Percentiles rank a stretch among this genome's conserved stretches.
phyloP scores from a whole-genome alignment of 2,329 filamentous ascomycete species.

The Diplodia sapinea region DNA sequence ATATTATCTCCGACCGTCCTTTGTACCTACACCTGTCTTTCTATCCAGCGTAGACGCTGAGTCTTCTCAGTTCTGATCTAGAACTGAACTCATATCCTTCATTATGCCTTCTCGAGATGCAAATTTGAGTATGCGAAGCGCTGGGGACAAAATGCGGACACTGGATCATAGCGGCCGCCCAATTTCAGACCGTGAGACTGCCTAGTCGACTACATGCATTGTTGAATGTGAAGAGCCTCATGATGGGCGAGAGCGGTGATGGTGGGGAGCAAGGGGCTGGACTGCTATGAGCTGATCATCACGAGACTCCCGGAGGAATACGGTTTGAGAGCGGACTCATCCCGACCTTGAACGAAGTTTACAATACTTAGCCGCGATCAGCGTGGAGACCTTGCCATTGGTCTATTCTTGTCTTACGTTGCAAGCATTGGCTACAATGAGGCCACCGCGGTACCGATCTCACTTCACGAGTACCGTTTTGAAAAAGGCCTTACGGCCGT shows the following conservation, averaged over 20 bases:
- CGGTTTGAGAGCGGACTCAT: not conserved
- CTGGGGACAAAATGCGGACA: not conserved
- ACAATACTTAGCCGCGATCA: not conserved
- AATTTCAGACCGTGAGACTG: not conserved
- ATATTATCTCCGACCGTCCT: not conserved
- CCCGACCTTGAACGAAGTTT: not conserved
- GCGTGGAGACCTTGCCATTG: not conserved
- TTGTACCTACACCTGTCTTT: not conserved
- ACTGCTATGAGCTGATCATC: slow-evolving; percentile 7
- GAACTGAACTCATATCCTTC: not conserved
- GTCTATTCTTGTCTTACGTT: slow-evolving; percentile 30
- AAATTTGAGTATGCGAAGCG: not conserved
- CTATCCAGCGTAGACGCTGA: not conserved
- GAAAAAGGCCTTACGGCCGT: slow-evolving; percentile 2
- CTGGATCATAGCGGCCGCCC: not conserved
- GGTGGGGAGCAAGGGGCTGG: not conserved
- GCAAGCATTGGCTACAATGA: slow-evolving; percentile 30
- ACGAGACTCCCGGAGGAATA: not conserved
- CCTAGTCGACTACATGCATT: not conserved
- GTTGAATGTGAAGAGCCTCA: not conserved
- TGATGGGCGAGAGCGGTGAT: not conserved
- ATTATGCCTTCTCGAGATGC: not conserved
- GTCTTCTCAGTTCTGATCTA: not conserved
- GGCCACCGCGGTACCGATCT: not conserved
- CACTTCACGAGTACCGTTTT: not conserved